Conservation (phyloP, 371 early-diverging fungal species). For the Mucor velutinosus region DNA sequence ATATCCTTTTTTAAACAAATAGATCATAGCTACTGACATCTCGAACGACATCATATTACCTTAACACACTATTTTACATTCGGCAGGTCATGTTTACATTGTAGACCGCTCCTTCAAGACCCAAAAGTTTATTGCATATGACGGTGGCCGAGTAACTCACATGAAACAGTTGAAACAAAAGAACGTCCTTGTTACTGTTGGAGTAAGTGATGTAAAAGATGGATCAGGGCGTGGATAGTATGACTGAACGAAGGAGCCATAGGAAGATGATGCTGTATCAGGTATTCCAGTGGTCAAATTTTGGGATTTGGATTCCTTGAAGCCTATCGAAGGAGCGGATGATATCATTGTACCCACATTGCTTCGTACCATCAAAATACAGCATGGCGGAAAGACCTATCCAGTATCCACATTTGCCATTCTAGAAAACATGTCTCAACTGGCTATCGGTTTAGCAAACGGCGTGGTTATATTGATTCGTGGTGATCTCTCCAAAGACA, state of each 20-base stretch:
- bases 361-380: constrained; percentile 72
- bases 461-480: constrained; percentile 85
- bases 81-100: constrained; percentile 63
- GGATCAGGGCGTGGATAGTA: background rate
- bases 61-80: constrained; percentile 28
- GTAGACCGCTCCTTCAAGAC: constrained; percentile 71
- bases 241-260: background rate
- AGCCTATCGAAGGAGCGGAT: constrained; percentile 25
- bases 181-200: constrained; percentile 72
- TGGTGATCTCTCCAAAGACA: constrained; percentile 81
- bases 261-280: constrained; percentile 58
- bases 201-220: constrained; percentile 49
- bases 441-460: constrained; percentile 89
- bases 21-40: background rate
- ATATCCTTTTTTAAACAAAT: constrained; percentile 30
- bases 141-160: constrained; percentile 76
- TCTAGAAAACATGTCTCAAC: constrained; percentile 79
- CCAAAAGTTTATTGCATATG: constrained; percentile 72
- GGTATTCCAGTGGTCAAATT: constrained; percentile 66
- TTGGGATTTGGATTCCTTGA: constrained; percentile 80
- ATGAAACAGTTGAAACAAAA: constrained; percentile 76
- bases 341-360: constrained; percentile 65
- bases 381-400: constrained; percentile 71
- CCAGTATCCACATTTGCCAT: constrained; percentile 83
- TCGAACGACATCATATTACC: background rate